Conservation (phyloP, 83 land plant species). For the Picea abies region DNA sequence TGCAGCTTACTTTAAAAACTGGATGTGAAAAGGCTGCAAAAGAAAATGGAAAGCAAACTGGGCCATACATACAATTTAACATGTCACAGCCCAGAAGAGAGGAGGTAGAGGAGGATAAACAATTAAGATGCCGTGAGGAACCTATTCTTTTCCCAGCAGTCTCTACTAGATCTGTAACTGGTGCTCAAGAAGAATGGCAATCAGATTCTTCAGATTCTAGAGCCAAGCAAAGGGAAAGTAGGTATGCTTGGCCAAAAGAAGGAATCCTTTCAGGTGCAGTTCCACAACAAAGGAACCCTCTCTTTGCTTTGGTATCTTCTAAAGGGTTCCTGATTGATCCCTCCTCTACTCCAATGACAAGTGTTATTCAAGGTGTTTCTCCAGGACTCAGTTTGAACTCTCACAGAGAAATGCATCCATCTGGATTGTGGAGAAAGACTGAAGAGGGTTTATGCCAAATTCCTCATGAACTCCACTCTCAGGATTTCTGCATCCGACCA, state of each 20-base stretch:
- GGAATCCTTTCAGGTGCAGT: neutral
- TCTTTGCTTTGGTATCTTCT: neutral
- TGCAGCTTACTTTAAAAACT: neutral
- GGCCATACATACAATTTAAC: neutral
- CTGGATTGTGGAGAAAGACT: neutral
- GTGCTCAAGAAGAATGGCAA: slow-evolving; percentile 7
- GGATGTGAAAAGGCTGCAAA: slow-evolving; percentile 7
- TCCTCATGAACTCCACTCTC: neutral
- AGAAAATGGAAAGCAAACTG: slow-evolving; percentile 10
- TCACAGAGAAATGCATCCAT: neutral
- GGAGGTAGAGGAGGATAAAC: slow-evolving; percentile 9
- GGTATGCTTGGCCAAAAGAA: slow-evolving; percentile 6
- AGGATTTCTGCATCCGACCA: neutral
- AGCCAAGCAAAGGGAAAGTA: slow-evolving; percentile 8
- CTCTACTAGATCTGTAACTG: neutral
- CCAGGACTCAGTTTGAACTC: neutral
- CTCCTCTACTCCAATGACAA: neutral
- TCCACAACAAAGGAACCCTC: neutral
- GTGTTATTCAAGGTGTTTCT: slow-evolving; percentile 1
- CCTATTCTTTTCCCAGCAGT: neutral
- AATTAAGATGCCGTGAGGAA: neutral
- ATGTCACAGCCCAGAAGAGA: neutral
- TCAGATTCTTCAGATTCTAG: neutral
- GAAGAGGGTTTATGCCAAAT: slow-evolving; percentile 2
- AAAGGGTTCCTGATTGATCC: slow-evolving; percentile 10